Percentiles rank a stretch among this genome's conserved stretches.
These are phyloP conservation scores for Dryas drummondii DNA, from an alignment of 306 rosid genomes.

Conservation along the genomic window DNA sequence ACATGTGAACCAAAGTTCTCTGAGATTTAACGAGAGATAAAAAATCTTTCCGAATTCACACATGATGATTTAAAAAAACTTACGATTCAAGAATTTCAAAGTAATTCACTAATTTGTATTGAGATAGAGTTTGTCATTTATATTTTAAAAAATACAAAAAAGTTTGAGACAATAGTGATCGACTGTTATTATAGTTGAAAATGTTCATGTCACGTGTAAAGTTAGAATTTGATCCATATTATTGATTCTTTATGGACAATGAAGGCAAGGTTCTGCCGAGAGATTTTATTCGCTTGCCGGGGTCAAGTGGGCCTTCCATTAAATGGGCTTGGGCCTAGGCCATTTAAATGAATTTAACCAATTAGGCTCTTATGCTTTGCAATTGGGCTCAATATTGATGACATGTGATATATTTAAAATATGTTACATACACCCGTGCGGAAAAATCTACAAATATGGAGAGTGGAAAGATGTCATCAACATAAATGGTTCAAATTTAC, in stretches of 20 bases:
- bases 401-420: too few relatives aligned
- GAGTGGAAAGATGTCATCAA: not conserved
- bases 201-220: too few relatives aligned
- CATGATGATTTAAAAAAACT: not conserved
- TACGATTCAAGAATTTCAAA: not conserved
- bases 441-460: not conserved
- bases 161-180: not conserved
- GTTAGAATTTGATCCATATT: too few relatives aligned
- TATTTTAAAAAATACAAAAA: not conserved
- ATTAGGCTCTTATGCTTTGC: too few relatives aligned
- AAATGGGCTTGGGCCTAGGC: too few relatives aligned
- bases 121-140: not conserved
- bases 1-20: not conserved
- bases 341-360: too few relatives aligned
- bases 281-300: too few relatives aligned
- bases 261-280: too few relatives aligned
- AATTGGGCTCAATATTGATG: too few relatives aligned
- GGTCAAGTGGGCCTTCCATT: too few relatives aligned
- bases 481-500: not conserved
- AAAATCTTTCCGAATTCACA: not conserved
- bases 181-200: too few relatives aligned
- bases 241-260: too few relatives aligned
- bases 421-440: not conserved
- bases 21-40: not conserved
- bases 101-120: not conserved